Percentiles rank a stretch among this genome's conserved stretches.
Evolutionary conservation across 2,329 filamentous ascomycete species (phyloP).

Genomic region (Ampelomyces quisqualis): DNA sequence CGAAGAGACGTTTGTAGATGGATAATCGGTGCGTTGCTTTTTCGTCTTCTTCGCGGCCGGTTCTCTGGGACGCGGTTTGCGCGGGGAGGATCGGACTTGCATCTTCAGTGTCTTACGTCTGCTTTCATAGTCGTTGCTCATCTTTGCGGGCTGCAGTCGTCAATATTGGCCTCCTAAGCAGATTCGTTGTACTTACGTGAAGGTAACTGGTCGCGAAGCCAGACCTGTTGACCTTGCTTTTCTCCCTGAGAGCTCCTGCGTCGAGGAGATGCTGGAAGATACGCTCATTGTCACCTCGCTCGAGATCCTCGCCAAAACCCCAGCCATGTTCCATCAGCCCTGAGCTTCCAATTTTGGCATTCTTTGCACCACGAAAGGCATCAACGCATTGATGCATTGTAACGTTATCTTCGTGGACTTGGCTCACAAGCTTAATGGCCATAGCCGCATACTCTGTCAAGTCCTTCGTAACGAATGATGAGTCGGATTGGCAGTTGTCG

Average conservation of each 20-base stretch:
- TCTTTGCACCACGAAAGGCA: constrained; percentile 71
- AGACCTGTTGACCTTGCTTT: constrained; percentile 63
- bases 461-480: constrained; percentile 71
- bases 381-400: constrained; percentile 76
- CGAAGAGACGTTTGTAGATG: constrained; percentile 69
- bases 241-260: constrained; percentile 72
- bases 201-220: constrained; percentile 77
- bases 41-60: constrained; percentile 20
- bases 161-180: constrained; percentile 9
- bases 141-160: constrained; percentile 45
- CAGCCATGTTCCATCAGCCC: constrained; percentile 55
- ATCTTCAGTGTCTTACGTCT: constrained; percentile 49
- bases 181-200: constrained; percentile 50
- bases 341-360: constrained; percentile 59
- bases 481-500: constrained; percentile 82
- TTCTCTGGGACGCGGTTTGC: constrained; percentile 37
- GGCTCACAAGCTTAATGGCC: constrained; percentile 67
- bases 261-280: constrained; percentile 76
- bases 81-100: constrained; percentile 54
- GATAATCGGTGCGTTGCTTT: constrained; percentile 50
- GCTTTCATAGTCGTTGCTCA: constrained; percentile 49
- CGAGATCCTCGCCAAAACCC: constrained; percentile 68
- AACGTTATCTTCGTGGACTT: constrained; percentile 60
- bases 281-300: constrained; percentile 75
- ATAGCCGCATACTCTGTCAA: constrained; percentile 72